Conservation (phyloP, 2,329 filamentous ascomycete species). For the Beauveria brongniartii region DNA sequence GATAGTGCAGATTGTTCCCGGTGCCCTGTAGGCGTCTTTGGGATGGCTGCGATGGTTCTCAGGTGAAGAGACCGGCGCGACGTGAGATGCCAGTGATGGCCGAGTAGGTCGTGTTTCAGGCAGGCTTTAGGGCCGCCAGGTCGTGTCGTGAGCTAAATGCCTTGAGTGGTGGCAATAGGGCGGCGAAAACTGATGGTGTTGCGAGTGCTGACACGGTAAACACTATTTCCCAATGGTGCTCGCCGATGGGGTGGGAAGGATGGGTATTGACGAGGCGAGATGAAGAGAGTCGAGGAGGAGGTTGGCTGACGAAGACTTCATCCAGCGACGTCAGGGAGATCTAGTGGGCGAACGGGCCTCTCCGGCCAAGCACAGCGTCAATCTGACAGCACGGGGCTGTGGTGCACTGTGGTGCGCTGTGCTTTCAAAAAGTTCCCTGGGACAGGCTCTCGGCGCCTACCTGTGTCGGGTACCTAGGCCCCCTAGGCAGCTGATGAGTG, state of each 20-base stretch:
- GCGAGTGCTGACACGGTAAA: neutral
- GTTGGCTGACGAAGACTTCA: constrained; percentile 11
- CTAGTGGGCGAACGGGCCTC: constrained; percentile 11
- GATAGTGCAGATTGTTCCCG: neutral
- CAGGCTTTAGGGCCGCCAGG: constrained; percentile 9
- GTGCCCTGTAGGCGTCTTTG: neutral
- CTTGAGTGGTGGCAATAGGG: neutral
- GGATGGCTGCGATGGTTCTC: neutral
- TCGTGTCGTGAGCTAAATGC: constrained; percentile 6
- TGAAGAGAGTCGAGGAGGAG: constrained; percentile 6
- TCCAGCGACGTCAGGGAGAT: constrained; percentile 10
- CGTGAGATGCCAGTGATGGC: constrained; percentile 2
- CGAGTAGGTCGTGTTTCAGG: constrained; percentile 11
- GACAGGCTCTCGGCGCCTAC: too few relatives aligned
- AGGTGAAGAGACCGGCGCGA: neutral
- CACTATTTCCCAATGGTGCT: neutral
- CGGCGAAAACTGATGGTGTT: neutral
- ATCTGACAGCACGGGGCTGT: neutral
- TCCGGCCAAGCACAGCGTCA: neutral
- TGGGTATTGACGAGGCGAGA: constrained; percentile 3
- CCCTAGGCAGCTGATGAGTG: too few relatives aligned
- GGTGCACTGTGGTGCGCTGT: neutral
- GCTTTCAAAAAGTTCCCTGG: neutral
- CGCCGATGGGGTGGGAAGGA: constrained; percentile 2
- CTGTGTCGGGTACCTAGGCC: too few relatives aligned